Evolutionary conservation across 495 filamentous ascomycete species (phyloP).

Genomic region (Penicillium riverlandense): DNA sequence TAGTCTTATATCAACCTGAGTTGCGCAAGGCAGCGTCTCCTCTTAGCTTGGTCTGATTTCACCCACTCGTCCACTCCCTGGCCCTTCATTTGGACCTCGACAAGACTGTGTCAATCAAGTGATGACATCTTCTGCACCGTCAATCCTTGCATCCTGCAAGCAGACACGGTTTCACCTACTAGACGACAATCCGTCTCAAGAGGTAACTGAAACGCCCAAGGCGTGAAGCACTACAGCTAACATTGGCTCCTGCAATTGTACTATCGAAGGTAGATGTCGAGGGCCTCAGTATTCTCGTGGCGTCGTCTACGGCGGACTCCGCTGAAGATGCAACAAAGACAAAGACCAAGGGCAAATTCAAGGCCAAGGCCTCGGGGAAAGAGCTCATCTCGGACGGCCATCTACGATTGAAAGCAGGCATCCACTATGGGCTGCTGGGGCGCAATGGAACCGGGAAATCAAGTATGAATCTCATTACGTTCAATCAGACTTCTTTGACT

Average conservation of each 20-base stretch:
- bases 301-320: constrained; percentile 24
- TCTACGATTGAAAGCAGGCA: constrained; percentile 60
- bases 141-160: constrained; percentile 40
- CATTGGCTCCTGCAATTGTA: background rate
- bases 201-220: constrained; percentile 16
- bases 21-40: too few species aligned
- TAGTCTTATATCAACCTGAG: too few species aligned
- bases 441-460: constrained; percentile 78
- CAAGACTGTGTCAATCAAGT: too few species aligned
- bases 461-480: constrained; percentile 39
- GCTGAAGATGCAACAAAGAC: constrained; percentile 23
- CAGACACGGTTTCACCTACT: constrained; percentile 41
- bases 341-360: constrained; percentile 46
- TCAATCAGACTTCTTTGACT: too few species aligned
- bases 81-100: too few species aligned
- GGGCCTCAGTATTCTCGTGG: constrained; percentile 55
- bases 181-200: constrained; percentile 31
- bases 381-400: constrained; percentile 65
- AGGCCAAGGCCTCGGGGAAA: constrained; percentile 43
- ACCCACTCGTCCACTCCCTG: too few species aligned
- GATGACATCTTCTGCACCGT: constrained; percentile 14
- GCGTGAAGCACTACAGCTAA: background rate
- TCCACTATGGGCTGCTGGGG: constrained; percentile 67
- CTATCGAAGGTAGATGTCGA: constrained; percentile 55
- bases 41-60: too few species aligned